Conservation (phyloP, 257 asterid genomes). For the Solanum corneliomulleri region DNA sequence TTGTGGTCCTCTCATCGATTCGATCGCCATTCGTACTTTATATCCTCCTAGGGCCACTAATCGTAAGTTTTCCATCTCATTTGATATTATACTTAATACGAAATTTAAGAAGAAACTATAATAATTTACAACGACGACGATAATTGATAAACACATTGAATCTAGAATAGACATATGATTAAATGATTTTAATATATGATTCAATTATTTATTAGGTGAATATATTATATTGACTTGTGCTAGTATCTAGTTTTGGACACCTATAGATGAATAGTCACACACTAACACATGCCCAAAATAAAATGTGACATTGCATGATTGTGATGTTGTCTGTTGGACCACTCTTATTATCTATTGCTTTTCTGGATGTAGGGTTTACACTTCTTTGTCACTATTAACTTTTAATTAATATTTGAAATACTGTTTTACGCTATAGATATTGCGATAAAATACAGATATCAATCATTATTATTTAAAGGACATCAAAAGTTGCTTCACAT, state of each 20-base stretch:
- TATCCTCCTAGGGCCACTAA: conserved; percentile 76
- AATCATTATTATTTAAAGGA: too few relatives aligned
- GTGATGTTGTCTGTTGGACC: conserved; percentile 6
- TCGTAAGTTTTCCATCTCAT: conserved; percentile 27
- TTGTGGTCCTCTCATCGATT: conserved; percentile 87
- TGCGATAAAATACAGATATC: background rate
- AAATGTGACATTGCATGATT: background rate
- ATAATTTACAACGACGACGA: background rate
- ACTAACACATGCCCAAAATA: background rate
- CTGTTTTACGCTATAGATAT: too few relatives aligned
- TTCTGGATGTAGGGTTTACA: background rate
- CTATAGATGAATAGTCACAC: background rate
- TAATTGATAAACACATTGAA: background rate
- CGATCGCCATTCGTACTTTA: conserved; percentile 59
- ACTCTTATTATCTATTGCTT: background rate
- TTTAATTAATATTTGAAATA: background rate
- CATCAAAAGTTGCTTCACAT: too few relatives aligned
- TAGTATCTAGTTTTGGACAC: background rate
- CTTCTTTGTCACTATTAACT: background rate
- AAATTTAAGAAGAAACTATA: background rate
- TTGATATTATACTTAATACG: accelerated
- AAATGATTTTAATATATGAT: background rate
- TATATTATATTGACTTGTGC: background rate
- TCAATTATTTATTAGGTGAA: background rate
- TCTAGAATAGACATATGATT: background rate